A percentile compares a stretch with the other conserved stretches of the same genome.
Conservation (phyloP, 2,329 filamentous ascomycete genomes). For the Aspergillus thermomutatus region DNA sequence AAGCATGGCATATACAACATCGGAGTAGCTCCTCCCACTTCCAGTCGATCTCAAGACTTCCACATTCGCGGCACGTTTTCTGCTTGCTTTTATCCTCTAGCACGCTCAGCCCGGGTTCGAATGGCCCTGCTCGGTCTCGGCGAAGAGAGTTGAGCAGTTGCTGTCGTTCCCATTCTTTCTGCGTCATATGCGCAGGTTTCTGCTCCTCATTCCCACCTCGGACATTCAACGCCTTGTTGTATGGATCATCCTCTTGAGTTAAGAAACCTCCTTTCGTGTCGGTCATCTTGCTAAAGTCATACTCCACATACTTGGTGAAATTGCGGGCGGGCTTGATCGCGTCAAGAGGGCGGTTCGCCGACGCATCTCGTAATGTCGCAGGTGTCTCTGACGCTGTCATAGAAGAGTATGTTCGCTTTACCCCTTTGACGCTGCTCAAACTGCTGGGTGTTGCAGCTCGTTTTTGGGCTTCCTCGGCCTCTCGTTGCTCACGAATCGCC, state of each 20-base stretch:
- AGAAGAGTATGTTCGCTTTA: conserved; percentile 68
- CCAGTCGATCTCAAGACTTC: conserved; percentile 83
- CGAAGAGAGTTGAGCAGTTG: conserved; percentile 71
- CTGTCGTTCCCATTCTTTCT: conserved; percentile 85
- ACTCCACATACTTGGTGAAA: conserved; percentile 93
- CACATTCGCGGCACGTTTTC: conserved; percentile 81
- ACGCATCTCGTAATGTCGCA: conserved; percentile 63
- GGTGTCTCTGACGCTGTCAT: conserved; percentile 55
- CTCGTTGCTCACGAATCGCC: conserved; percentile 71
- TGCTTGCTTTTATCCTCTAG: conserved; percentile 61
- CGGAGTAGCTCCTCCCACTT: conserved; percentile 86
- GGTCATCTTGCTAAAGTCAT: conserved; percentile 96
- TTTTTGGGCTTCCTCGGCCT: conserved; percentile 56
- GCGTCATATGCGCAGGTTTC: conserved; percentile 82
- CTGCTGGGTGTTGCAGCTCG: conserved; percentile 29
- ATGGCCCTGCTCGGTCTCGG: conserved; percentile 73
- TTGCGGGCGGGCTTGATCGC: conserved; percentile 74
- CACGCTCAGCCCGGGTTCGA: conserved; percentile 82
- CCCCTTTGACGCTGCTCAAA: conserved; percentile 53
- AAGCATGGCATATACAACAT: conserved; percentile 70
- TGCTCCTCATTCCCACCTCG: conserved; percentile 52
- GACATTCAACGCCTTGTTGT: conserved; percentile 71
- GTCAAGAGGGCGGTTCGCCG: conserved; percentile 39
- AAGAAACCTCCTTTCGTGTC: conserved; percentile 97
- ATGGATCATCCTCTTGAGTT: conserved; percentile 84